Evolutionary conservation across 768 basidiomycete genomes (phyloP).

Genomic region (Fomitopsis pulvina): DNA sequence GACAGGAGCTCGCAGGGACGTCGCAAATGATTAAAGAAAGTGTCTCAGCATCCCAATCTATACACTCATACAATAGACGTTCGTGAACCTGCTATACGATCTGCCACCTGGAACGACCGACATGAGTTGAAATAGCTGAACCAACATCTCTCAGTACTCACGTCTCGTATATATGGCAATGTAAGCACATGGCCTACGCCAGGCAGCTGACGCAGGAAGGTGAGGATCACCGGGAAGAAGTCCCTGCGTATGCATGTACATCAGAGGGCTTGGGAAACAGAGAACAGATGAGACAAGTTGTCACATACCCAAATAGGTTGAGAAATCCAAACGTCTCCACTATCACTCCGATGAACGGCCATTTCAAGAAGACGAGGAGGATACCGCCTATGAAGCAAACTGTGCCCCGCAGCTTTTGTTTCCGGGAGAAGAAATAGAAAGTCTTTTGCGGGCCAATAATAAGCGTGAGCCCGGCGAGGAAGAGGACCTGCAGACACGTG

Average conservation of each 20-base stretch:
- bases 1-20: background rate
- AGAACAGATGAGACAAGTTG: background rate
- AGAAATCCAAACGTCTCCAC: constrained; percentile 96
- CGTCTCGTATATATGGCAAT: constrained; percentile 81
- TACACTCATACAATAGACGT: constrained; percentile 26
- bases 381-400: constrained; percentile 86
- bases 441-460: constrained; percentile 98
- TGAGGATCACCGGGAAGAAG: constrained; percentile 97
- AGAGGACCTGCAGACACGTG: constrained; percentile 55
- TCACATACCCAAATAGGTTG: constrained; percentile 87
- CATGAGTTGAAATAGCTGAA: background rate
- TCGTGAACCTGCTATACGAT: constrained; percentile 29
- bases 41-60: background rate
- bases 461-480: constrained; percentile 88
- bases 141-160: constrained; percentile 32
- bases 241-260: constrained; percentile 49
- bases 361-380: constrained; percentile 88
- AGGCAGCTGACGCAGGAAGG: constrained; percentile 93
- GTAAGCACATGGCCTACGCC: constrained; percentile 84
- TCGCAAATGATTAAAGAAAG: background rate
- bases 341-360: constrained; percentile 89
- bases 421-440: constrained; percentile 95
- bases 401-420: constrained; percentile 90
- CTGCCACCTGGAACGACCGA: constrained; percentile 20
- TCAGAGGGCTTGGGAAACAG: too few species aligned